Conservation (phyloP, 495 filamentous ascomycete species). For the Patellaria atrata region DNA sequence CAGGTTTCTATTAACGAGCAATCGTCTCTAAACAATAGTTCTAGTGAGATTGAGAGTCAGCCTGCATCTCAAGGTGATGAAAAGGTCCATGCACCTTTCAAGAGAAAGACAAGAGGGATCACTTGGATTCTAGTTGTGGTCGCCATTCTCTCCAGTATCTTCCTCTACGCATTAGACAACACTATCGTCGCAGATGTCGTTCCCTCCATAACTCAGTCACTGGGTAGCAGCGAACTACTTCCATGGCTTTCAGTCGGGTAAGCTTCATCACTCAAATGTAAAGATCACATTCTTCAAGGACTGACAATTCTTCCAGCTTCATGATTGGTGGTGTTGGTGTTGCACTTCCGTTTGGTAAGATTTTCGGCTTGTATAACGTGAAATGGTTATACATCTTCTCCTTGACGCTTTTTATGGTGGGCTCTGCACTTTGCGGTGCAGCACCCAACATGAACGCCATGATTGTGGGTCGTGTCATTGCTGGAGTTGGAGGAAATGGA, state of each 20-base stretch:
- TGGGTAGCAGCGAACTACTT: background rate
- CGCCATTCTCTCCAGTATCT: constrained; percentile 5
- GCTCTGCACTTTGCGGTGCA: constrained; percentile 5
- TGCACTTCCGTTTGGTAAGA: constrained; percentile 1
- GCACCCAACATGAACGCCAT: constrained; percentile 7
- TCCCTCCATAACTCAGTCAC: constrained; percentile 1
- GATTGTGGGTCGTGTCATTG: constrained; percentile 4
- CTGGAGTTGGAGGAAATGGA: constrained; percentile 3
- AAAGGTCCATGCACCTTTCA: no score
- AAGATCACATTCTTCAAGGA: no score
- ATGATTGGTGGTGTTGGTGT: constrained; percentile 1
- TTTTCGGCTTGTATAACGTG: constrained; percentile 1
- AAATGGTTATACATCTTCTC: constrained; percentile 3
- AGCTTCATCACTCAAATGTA: no score
- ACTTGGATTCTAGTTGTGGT: background rate
- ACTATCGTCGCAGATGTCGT: constrained; percentile 5
- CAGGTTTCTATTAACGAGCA: no score
- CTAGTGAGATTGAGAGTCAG: no score
- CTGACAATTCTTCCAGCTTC: no score
- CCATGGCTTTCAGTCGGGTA: constrained; percentile 7
- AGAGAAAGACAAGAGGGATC: no score
- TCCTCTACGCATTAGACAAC: constrained; percentile 6
- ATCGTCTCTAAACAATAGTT: no score
- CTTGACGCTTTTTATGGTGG: constrained; percentile 1
- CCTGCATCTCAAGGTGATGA: no score